These are phyloP conservation scores for Fraxinus anomala DNA, from an alignment of 257 asterid species.

Conservation along the genomic window DNA sequence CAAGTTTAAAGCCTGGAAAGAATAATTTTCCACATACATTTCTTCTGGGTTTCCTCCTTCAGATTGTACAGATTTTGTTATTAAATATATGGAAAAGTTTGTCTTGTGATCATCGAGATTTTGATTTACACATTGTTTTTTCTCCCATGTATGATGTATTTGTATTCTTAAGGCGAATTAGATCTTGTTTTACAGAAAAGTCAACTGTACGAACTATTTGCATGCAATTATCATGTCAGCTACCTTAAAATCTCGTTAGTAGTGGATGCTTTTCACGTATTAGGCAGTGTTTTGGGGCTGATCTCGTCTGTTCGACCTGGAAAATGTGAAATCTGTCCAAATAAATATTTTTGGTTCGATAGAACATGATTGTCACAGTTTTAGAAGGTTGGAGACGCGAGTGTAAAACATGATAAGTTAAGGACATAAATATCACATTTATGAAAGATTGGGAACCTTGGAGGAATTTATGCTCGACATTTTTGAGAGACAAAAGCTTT, in stretches of 20 bases:
- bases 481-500: too few species aligned
- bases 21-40: neutral
- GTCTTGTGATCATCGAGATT: neutral
- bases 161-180: neutral
- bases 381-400: too few species aligned
- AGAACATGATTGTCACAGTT: neutral
- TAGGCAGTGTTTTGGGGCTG: neutral
- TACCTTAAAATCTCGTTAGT: neutral
- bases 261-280: neutral
- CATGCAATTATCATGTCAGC: neutral
- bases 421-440: too few species aligned
- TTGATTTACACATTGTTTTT: neutral
- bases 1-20: constrained; percentile 24
- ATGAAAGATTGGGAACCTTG: too few species aligned
- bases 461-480: too few species aligned
- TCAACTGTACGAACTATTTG: neutral
- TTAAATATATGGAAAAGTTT: neutral
- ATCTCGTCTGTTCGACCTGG: neutral
- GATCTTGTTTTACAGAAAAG: neutral
- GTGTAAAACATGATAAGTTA: neutral
- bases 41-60: constrained; percentile 20
- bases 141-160: neutral
- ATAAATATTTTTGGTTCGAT: neutral
- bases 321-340: neutral
- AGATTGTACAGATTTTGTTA: constrained; percentile 34